These are phyloP conservation scores for Cryptosporidium parvum DNA, from an alignment of 169 alveolate genomes.

Conservation along the genomic window DNA sequence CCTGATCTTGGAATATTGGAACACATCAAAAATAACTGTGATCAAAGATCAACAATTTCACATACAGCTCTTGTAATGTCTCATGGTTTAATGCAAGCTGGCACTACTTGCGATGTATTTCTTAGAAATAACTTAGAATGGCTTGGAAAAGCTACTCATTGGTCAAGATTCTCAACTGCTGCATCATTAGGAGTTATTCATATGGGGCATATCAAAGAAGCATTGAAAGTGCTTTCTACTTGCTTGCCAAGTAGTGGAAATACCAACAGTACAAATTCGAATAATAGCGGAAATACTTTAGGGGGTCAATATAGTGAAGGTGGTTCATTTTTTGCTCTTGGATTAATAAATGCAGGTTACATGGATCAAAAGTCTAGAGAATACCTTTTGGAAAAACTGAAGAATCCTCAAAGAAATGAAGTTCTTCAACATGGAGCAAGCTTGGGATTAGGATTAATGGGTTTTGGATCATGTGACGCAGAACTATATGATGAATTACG, in stretches of 20 bases:
- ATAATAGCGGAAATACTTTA: slow-evolving; percentile 68
- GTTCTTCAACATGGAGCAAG: slow-evolving; percentile 96
- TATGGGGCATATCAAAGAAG: slow-evolving; percentile 81
- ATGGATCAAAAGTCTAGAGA: slow-evolving; percentile 84
- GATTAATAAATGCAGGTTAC: slow-evolving; percentile 93
- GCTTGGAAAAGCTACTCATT: slow-evolving; percentile 92
- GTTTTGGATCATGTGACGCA: slow-evolving; percentile 87
- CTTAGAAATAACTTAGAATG: slow-evolving; percentile 94
- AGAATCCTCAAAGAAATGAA: slow-evolving; percentile 85
- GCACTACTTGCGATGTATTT: slow-evolving; percentile 95
- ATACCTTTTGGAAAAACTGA: slow-evolving; percentile 87
- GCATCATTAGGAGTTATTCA: slow-evolving; percentile 98
- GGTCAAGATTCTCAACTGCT: slow-evolving; percentile 95
- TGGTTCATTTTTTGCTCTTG: slow-evolving; percentile 97
- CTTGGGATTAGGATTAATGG: slow-evolving; percentile 95
- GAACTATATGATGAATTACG: slow-evolving; percentile 90
- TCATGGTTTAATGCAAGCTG: slow-evolving; percentile 93
- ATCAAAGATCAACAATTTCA: slow-evolving; percentile 81
- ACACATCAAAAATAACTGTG: slow-evolving; percentile 68
- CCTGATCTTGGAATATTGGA: slow-evolving; percentile 89
- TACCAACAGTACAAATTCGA: slow-evolving; percentile 30
- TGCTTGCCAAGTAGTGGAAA: slow-evolving; percentile 72
- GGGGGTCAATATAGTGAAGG: slow-evolving; percentile 93
- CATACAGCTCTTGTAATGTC: slow-evolving; percentile 94
- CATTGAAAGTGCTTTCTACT: slow-evolving; percentile 76